Base-by-base conservation (phyloP, 805 yeast genomes). In the Yarrowia alimentaria region DNA sequence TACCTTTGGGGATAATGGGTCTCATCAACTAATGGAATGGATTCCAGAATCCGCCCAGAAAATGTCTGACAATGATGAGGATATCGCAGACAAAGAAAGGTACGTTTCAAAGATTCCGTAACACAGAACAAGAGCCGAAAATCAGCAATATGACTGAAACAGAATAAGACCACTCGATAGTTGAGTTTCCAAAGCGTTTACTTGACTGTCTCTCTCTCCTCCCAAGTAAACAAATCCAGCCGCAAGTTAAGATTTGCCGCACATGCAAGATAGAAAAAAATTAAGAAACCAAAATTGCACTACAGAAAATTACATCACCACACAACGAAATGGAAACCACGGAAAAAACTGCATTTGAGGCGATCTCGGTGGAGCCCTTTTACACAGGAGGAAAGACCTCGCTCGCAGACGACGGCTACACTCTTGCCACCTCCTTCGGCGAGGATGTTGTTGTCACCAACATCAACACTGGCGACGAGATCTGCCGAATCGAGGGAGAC, bases 381-480 rank as follows among this genome's bases (percentile, higher is more conserved):
- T 93, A 87, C 64, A 78, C 86, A 12, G 96, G 97, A 20, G 87
- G 93, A 5, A 78, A 93, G 2, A 93, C 88, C 2, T 71, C 87
- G 0, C 63, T 87, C 9, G 78, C 89, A 2, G 68, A 66, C 11
- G 83, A 80, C 57, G 87, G 83, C 6, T 59, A 70, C 4, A 59
- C 83, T 1, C 40, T 90, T 52, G 96, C 94, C 7, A 83, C 96
- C 1, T 84, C 96, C 1, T 75, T 83, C 14, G 72, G 83, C 24
- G 96, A 87, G 61, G 87, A 84, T 58, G 77, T 88, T 2, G 76
- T 85, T 35, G 72, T 93, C 20, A 75, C 91, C 29, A 76, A 87
- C 58, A 66, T 85, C 42, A 62, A 62, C 6, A 75, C 84, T 14
- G 83, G 85, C 52, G 71, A 75, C 56, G 66, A 74, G 17, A 53